These are phyloP conservation scores for Agastache rugosa DNA, from an alignment of 257 asterid genomes.

Conservation along the genomic window DNA sequence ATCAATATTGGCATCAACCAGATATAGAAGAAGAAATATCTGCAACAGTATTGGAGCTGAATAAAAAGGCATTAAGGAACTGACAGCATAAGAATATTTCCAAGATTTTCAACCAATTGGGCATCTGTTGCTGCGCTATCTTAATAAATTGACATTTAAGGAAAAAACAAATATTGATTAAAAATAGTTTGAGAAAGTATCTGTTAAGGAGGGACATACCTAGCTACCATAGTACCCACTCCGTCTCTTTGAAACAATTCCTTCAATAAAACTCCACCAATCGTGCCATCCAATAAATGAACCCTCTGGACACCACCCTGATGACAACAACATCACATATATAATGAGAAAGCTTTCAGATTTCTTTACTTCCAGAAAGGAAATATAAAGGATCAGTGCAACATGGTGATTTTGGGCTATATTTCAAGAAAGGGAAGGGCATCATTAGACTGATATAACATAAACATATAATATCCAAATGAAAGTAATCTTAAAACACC, in stretches of 20 bases:
- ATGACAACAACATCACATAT: slow-evolving; percentile 33
- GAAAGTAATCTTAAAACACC: slow-evolving; percentile 22
- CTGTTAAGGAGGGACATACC: slow-evolving; percentile 50
- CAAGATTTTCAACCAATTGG: not conserved
- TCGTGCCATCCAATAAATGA: slow-evolving; percentile 91
- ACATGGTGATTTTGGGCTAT: slow-evolving; percentile 3
- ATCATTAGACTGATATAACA: not conserved
- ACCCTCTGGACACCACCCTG: slow-evolving; percentile 98
- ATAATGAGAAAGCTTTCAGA: slow-evolving; percentile 17
- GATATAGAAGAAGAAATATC: not conserved
- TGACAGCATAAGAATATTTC: slow-evolving; percentile 5
- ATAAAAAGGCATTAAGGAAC: not conserved
- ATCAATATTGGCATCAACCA: not conserved
- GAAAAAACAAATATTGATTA: slow-evolving; percentile 3
- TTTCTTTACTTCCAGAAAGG: not conserved
- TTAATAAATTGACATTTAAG: not conserved
- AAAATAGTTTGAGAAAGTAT: slow-evolving; percentile 25
- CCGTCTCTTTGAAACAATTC: slow-evolving; percentile 96
- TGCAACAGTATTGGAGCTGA: slow-evolving; percentile 2
- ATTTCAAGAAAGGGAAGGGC: slow-evolving; percentile 9
- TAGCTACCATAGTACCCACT: slow-evolving; percentile 94
- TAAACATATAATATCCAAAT: not conserved
- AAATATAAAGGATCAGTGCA: not conserved
- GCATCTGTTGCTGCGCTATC: not conserved
- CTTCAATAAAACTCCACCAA: slow-evolving; percentile 84